These are phyloP conservation scores for Cyamopsis tetragonoloba DNA, from an alignment of 306 rosid genomes.

Conservation along the genomic window DNA sequence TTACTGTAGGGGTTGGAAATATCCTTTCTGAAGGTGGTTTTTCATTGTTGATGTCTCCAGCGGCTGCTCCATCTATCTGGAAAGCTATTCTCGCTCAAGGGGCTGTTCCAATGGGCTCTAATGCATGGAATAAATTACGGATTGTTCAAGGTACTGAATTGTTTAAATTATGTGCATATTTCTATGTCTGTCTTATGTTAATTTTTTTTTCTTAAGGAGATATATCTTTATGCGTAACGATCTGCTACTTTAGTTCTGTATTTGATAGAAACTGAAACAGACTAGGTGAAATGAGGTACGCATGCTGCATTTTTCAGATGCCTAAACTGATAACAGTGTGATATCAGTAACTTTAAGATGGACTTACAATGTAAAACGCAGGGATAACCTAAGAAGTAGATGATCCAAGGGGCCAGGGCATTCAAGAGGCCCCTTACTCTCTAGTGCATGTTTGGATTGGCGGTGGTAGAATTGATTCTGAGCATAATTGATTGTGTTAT, in stretches of 20 bases:
- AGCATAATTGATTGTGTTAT: too few relatives aligned
- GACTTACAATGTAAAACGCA: neutral
- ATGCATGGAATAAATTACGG: constrained; percentile 82
- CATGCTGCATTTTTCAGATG: neutral
- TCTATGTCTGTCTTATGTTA: neutral
- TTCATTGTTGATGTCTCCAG: constrained; percentile 80
- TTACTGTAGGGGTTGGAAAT: constrained; percentile 86
- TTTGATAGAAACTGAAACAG: constrained; percentile 1
- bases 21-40: constrained; percentile 78
- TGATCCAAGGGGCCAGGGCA: neutral
- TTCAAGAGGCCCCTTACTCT: neutral
- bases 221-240: neutral
- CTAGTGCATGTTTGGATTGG: too few relatives aligned
- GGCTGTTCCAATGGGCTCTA: constrained; percentile 79
- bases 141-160: constrained; percentile 56
- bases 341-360: neutral
- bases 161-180: constrained; percentile 12
- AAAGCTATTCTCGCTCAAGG: constrained; percentile 69
- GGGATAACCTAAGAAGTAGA: neutral
- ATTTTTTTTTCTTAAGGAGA: neutral
- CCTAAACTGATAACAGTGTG: neutral
- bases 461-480: too few relatives aligned
- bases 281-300: neutral
- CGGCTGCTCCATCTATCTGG: constrained; percentile 82
- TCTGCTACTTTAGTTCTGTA: neutral